Base-by-base conservation (phyloP, 495 filamentous ascomycete species). In the Xylaria cubensis region DNA sequence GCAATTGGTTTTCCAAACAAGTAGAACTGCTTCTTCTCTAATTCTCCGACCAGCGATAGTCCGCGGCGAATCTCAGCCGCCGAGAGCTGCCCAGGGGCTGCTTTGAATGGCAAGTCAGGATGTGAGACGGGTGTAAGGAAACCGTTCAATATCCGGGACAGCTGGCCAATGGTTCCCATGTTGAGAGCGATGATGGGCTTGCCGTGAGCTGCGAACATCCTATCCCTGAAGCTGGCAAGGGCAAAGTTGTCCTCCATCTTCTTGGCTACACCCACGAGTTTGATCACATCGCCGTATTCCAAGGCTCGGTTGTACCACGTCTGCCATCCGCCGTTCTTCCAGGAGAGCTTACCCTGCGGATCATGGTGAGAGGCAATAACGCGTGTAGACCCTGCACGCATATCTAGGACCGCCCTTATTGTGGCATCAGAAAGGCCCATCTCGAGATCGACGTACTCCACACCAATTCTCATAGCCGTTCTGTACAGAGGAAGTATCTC, bases 101-200 rank as follows among this genome's bases (percentile, higher is more conserved):
- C 94, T 83, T 96, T 97, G 85, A 94, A 92, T 0, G 96, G 94
- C 3, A 98, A 86, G 19, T 87, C 87, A 6, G 94, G 93, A 79
- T 98, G 97, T 21, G 95, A 94, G 32, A 99, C 96, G 4, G 96
- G 96, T 2, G 97, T 98, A 87, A 99, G 88, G 86, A 98, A 98
- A 67, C 86, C 84, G 82, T 98, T 98, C 69, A 95, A 83, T 69
- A 99, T 91, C 42, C 96, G 88, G 78, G 93, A 97, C 19, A 98
- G 89, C 80, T 97, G 95, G 29, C 96, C 96, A 41, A 88, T 84
- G 24, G 89, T 85, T 46, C 97, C 95, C 95, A 98, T 98, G 82
- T 99, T 98, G 82, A 99, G 91, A 3, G 93, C 94, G 76, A 99
- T 98, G 73, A 98, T 78, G 5, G 94, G 96, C 12, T 88, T 88